Evolutionary conservation across 2,329 filamentous ascomycete genomes (phyloP).

Genomic region (Sporothrix curviconia): DNA sequence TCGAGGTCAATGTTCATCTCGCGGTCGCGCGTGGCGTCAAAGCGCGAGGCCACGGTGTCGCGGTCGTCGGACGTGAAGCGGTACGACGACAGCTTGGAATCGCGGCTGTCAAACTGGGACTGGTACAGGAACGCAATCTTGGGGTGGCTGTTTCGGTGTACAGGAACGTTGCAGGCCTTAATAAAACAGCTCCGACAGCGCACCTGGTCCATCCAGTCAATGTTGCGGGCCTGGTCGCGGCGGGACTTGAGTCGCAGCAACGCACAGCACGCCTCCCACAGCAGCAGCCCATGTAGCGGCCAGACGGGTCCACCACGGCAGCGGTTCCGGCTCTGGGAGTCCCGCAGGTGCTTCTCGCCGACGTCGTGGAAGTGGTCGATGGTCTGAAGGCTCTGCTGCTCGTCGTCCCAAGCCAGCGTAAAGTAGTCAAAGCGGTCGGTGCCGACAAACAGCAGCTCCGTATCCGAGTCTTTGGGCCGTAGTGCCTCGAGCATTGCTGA

Average conservation of each 20-base stretch:
- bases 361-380: conserved; percentile 46
- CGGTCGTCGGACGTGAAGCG: conserved; percentile 53
- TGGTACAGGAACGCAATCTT: conserved; percentile 55
- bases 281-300: conserved; percentile 51
- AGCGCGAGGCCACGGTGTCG: conserved; percentile 45
- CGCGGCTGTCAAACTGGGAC: conserved; percentile 43
- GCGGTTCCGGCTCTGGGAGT: conserved; percentile 75
- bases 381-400: conserved; percentile 44
- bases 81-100: conserved; percentile 53
- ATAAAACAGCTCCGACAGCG: conserved; percentile 55
- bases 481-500: conserved; percentile 80
- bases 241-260: conserved; percentile 45
- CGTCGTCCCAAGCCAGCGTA: conserved; percentile 72
- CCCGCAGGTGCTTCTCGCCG: conserved; percentile 57
- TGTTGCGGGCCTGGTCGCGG: conserved; percentile 37
- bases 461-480: conserved; percentile 63
- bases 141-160: conserved; percentile 52
- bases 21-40: conserved; percentile 49
- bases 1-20: conserved; percentile 47
- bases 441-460: conserved; percentile 84
- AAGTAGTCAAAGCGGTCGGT: conserved; percentile 90
- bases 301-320: conserved; percentile 78
- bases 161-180: conserved; percentile 49
- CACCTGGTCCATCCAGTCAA: conserved; percentile 48
- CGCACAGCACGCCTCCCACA: conserved; percentile 55